Conservation (phyloP, 768 basidiomycete species). For the Xerocomellus intermedius region DNA sequence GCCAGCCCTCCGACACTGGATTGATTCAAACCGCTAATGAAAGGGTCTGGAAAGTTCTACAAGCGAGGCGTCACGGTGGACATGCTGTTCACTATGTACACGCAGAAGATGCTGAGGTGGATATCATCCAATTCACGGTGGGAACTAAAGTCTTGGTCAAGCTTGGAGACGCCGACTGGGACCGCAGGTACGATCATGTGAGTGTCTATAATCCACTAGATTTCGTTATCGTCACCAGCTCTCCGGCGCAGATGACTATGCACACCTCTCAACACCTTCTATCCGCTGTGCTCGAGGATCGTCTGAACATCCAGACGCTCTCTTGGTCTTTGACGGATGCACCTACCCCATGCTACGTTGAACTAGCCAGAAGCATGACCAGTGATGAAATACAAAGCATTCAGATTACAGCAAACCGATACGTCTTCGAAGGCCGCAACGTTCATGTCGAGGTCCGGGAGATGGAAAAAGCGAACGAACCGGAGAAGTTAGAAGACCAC, state of each 20-base stretch:
- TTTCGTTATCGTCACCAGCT: background rate
- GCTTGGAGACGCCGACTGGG: constrained; percentile 58
- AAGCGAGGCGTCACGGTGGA: too few species aligned
- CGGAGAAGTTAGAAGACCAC: constrained; percentile 38
- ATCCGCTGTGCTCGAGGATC: constrained; percentile 72
- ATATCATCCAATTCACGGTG: too few species aligned
- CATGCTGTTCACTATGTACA: too few species aligned
- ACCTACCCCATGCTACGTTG: too few species aligned
- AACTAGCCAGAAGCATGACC: too few species aligned
- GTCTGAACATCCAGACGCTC: constrained; percentile 63
- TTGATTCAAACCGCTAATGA: too few species aligned
- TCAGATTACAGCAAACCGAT: too few species aligned
- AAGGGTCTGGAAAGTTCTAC: too few species aligned
- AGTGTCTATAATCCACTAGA: constrained; percentile 22
- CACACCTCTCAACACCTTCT: constrained; percentile 85
- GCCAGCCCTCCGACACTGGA: too few species aligned
- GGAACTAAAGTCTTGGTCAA: constrained; percentile 53
- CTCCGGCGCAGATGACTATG: constrained; percentile 62
- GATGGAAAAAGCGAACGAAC: constrained; percentile 42
- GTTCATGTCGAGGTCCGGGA: constrained; percentile 79
- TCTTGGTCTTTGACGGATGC: constrained; percentile 77
- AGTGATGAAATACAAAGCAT: too few species aligned
- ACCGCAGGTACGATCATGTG: constrained; percentile 73
- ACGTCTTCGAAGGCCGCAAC: too few species aligned
- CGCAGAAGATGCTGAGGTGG: too few species aligned